These are phyloP conservation scores for Ambrosiella cleistominuta DNA, from an alignment of 2,329 filamentous ascomycete genomes.

Conservation along the genomic window DNA sequence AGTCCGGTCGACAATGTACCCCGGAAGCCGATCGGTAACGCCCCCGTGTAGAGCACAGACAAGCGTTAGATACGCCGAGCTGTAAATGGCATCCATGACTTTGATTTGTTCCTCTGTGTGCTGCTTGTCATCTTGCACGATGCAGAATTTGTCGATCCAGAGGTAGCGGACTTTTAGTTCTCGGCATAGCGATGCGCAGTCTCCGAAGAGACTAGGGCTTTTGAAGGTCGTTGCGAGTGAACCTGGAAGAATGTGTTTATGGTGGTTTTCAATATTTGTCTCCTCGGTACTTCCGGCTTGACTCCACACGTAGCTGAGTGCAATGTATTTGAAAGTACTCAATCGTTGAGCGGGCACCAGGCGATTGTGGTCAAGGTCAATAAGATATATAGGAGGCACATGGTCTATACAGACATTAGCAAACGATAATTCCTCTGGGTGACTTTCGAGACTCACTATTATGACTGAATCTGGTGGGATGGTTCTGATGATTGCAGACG, in stretches of 20 bases:
- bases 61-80: constrained; percentile 27
- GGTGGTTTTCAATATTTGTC: background rate
- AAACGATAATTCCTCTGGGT: background rate
- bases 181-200: constrained; percentile 25
- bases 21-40: background rate
- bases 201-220: constrained; percentile 17
- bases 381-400: background rate
- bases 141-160: constrained; percentile 30
- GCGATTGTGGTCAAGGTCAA: constrained; percentile 1
- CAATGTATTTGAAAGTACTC: constrained; percentile 19
- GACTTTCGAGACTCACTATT: background rate
- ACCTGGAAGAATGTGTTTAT: no score
- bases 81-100: constrained; percentile 28
- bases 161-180: constrained; percentile 26
- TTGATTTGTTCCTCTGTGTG: constrained; percentile 23
- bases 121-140: constrained; percentile 25
- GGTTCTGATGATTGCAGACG: background rate
- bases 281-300: constrained; percentile 13
- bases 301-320: constrained; percentile 28
- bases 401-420: background rate
- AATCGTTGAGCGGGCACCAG: background rate
- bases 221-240: background rate
- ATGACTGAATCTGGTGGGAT: background rate
- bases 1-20: background rate
- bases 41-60: constrained; percentile 15